Percentiles rank a stretch among this genome's conserved stretches.
These are phyloP conservation scores for Artemisia annua DNA, from an alignment of 129 eudicot genomes.

Conservation along the genomic window DNA sequence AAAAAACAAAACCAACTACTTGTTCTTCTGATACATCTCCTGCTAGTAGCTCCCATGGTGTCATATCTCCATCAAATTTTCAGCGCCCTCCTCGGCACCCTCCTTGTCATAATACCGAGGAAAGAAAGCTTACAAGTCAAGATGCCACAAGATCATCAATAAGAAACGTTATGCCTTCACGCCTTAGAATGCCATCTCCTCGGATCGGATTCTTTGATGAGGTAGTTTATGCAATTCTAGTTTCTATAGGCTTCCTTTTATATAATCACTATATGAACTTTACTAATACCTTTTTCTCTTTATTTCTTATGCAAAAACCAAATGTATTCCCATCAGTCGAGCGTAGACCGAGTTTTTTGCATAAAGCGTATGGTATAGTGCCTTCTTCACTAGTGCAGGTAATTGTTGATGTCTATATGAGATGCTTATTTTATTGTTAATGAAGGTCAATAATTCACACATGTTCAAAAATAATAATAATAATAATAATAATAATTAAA, in stretches of 20 bases:
- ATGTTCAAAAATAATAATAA: no score
- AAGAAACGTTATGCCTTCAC: not conserved
- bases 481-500: no score
- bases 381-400: conserved; percentile 10
- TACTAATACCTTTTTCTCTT: no score
- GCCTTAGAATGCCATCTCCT: not conserved
- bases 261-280: no score
- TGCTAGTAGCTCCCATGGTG: no score
- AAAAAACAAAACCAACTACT: no score
- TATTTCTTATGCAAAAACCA: no score
- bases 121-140: not conserved
- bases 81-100: no score
- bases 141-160: not conserved
- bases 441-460: conserved; percentile 39
- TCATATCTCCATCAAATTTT: no score
- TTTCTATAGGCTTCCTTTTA: conserved; percentile 1
- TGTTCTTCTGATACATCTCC: no score
- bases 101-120: no score
- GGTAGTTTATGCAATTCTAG: not conserved
- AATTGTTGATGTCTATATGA: not conserved
- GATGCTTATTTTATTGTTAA: not conserved
- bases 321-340: no score
- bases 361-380: conserved; percentile 2
- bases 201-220: not conserved
- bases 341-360: not conserved